Conservation (phyloP, 2,329 filamentous ascomycete genomes). For the Scytalidium sp. region DNA sequence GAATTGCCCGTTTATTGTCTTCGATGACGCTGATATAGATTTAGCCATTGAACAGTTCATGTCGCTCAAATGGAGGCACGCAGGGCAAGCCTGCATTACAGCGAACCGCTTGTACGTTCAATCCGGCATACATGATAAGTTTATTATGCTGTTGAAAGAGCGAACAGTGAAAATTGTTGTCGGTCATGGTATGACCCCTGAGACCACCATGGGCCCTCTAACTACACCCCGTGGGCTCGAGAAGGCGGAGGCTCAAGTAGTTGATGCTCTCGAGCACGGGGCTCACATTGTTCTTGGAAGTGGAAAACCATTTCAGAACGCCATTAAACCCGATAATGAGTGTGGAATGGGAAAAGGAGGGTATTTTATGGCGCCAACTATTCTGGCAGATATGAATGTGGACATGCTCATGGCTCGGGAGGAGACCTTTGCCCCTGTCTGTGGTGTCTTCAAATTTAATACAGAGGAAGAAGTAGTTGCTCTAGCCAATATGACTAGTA, state of each 20-base stretch:
- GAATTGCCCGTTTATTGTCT: not conserved
- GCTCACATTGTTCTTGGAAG: not conserved
- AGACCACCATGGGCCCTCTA: too few species aligned
- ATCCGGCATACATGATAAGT: too few species aligned
- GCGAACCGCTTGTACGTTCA: conserved; percentile 47
- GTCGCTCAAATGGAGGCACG: not conserved
- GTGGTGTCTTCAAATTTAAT: not conserved
- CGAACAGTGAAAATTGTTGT: too few species aligned
- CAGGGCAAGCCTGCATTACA: conserved; percentile 43
- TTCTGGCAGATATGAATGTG: not conserved
- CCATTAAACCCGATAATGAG: not conserved
- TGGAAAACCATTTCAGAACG: not conserved
- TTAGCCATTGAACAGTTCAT: not conserved
- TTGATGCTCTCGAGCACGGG: too few species aligned
- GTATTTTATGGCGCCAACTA: not conserved
- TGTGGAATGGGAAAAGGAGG: not conserved
- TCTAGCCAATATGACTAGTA: not conserved
- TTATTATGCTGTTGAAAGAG: too few species aligned
- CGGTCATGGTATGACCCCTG: too few species aligned
- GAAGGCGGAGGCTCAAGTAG: too few species aligned
- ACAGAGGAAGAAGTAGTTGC: not conserved
- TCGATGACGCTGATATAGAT: not conserved
- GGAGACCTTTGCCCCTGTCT: not conserved
- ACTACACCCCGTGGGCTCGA: too few species aligned
- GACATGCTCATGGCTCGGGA: not conserved